Evolutionary conservation across 495 filamentous ascomycete species (phyloP).

Genomic region (Aspergillus nanangensis): DNA sequence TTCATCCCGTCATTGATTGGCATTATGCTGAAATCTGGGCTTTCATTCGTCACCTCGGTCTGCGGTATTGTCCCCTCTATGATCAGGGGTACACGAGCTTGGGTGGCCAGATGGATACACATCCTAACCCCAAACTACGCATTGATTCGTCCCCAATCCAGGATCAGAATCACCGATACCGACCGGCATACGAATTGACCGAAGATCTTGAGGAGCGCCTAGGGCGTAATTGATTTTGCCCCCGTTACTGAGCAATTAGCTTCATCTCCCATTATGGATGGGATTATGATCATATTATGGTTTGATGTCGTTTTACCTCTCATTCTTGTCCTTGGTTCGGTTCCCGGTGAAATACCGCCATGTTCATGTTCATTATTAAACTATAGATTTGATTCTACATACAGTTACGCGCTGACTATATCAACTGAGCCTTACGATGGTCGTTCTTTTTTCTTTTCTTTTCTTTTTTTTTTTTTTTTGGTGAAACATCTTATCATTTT

Average conservation of each 20-base stretch:
- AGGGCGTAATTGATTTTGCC: slow-evolving; percentile 56
- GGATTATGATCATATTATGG: no score
- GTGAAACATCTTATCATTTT: not conserved
- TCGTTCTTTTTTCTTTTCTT: no score
- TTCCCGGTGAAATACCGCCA: no score
- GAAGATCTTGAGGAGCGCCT: slow-evolving; percentile 83
- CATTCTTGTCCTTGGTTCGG: no score
- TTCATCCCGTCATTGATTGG: slow-evolving; percentile 97
- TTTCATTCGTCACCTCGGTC: slow-evolving; percentile 73
- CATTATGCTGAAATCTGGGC: slow-evolving; percentile 94
- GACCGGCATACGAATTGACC: slow-evolving; percentile 82
- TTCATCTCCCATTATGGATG: no score
- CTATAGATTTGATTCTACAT: not conserved
- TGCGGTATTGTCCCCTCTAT: slow-evolving; percentile 83
- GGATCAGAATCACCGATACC: slow-evolving; percentile 43
- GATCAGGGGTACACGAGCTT: slow-evolving; percentile 82
- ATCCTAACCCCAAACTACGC: slow-evolving; percentile 76
- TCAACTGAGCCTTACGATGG: no score
- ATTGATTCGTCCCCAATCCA: slow-evolving; percentile 25
- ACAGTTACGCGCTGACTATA: no score
- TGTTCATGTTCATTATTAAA: not conserved
- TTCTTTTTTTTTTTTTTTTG: not conserved
- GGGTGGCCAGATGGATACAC: slow-evolving; percentile 84
- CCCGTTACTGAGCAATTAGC: no score
- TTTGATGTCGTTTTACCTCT: no score